phyloP scores from a whole-genome alignment of 2,329 filamentous ascomycete genomes.

The Hypoxylon sp. region DNA sequence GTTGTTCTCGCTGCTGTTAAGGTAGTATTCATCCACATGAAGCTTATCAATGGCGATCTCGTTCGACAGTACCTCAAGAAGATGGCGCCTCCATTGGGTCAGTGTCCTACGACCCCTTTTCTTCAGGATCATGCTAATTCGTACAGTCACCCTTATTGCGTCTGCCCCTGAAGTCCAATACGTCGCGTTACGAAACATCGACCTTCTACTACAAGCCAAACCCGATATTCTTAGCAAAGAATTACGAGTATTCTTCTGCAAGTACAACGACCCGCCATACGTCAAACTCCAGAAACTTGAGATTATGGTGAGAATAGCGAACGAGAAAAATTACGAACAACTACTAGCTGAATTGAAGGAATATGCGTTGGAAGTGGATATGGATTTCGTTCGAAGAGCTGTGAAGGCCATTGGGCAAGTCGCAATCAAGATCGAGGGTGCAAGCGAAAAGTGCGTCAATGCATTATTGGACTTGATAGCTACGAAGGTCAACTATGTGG shows the following conservation, averaged over 20 bases:
- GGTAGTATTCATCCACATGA: conserved; percentile 97
- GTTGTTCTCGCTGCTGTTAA: conserved; percentile 98
- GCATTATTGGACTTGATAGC: conserved; percentile 93
- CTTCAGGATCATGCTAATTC: conserved; percentile 30
- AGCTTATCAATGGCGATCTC: conserved; percentile 79
- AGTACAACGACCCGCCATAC: conserved; percentile 98
- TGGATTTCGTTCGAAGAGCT: conserved; percentile 96
- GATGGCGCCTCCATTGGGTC: conserved; percentile 95
- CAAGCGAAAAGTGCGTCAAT: conserved; percentile 95
- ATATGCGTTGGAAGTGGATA: conserved; percentile 97
- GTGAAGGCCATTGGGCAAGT: conserved; percentile 98
- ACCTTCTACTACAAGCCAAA: conserved; percentile 93
- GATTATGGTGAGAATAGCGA: conserved; percentile 99
- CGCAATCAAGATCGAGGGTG: conserved; percentile 96
- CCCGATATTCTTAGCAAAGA: conserved; percentile 98
- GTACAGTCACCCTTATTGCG: conserved; percentile 88
- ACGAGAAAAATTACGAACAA: conserved; percentile 96
- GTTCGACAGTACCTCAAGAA: conserved; percentile 93
- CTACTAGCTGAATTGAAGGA: conserved; percentile 94
- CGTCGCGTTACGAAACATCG: conserved; percentile 94
- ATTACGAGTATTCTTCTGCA: conserved; percentile 98
- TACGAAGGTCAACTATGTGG: conserved; percentile 98
- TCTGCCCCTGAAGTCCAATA: conserved; percentile 98
- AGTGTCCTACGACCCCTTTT: conserved; percentile 43
- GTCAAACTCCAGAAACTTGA: conserved; percentile 98